Conservation (phyloP, 768 basidiomycete species). For the Russula emetica region DNA sequence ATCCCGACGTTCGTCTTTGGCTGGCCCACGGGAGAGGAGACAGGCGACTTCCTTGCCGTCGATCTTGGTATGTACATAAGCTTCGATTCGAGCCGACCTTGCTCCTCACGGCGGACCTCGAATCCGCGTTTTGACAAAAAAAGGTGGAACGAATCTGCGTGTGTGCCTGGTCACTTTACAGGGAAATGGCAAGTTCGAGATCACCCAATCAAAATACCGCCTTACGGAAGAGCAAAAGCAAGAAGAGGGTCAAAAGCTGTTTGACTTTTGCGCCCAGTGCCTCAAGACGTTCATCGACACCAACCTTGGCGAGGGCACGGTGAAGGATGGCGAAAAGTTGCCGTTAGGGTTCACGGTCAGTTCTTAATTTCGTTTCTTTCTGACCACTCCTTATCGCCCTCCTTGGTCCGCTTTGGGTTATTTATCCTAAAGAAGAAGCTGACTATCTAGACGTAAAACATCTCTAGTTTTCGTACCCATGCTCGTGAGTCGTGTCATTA, state of each 20-base stretch:
- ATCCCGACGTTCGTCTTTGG: conserved; percentile 96
- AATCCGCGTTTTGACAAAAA: not conserved
- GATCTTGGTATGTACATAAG: conserved; percentile 63
- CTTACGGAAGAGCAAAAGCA: conserved; percentile 98
- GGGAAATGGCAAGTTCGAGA: conserved; percentile 94
- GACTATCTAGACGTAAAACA: conserved; percentile 20
- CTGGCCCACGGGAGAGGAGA: conserved; percentile 88
- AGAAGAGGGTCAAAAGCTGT: conserved; percentile 90
- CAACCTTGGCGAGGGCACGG: conserved; percentile 51
- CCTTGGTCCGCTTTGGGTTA: conserved; percentile 14
- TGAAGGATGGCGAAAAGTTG: conserved; percentile 53
- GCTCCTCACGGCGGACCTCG: not conserved
- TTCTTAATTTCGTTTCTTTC: conserved; percentile 23
- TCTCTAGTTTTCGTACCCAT: conserved; percentile 88
- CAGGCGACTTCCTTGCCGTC: conserved; percentile 84
- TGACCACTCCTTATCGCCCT: conserved; percentile 20
- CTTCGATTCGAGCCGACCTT: conserved; percentile 12
- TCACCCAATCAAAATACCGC: conserved; percentile 96
- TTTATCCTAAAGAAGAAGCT: conserved; percentile 17
- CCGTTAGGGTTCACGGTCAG: conserved; percentile 92
- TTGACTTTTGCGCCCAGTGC: conserved; percentile 97
- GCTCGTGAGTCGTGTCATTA: conserved; percentile 54
- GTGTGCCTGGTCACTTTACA: conserved; percentile 93
- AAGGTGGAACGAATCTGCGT: conserved; percentile 95
- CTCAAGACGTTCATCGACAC: conserved; percentile 83